Conservation (phyloP, 441 rosid genomes). For the Arabidopsis hybrid region DNA sequence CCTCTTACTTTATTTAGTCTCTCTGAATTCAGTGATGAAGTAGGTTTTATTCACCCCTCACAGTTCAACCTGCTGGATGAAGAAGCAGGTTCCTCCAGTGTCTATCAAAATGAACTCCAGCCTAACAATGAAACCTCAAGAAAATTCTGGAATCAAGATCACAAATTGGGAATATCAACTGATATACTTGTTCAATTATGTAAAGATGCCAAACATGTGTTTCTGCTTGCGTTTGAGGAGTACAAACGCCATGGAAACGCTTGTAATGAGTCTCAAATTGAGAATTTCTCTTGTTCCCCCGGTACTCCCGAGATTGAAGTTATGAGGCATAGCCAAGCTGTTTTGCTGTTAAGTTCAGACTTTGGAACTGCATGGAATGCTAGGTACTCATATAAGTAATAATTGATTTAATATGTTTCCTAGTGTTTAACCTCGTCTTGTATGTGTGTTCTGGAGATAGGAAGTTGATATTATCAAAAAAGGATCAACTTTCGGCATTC, state of each 20-base stretch:
- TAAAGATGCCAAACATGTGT: conserved; percentile 62
- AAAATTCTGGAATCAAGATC: conserved; percentile 75
- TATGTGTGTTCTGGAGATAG: conserved; percentile 50
- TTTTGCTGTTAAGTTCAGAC: conserved; percentile 85
- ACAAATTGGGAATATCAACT: conserved; percentile 81
- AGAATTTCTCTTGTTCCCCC: conserved; percentile 28
- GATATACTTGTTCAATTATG: conserved; percentile 65
- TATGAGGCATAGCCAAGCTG: conserved; percentile 78
- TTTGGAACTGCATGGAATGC: conserved; percentile 92
- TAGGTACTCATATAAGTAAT: conserved; percentile 53
- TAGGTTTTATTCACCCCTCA: conserved; percentile 86
- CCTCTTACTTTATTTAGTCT: background rate
- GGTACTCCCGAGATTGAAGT: conserved; percentile 51
- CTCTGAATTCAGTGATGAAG: conserved; percentile 68
- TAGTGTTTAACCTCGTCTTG: conserved; percentile 24
- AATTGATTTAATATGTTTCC: conserved; percentile 15
- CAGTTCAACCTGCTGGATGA: conserved; percentile 62
- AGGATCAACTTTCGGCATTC: conserved; percentile 53
- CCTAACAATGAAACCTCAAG: conserved; percentile 34
- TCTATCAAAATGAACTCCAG: background rate
- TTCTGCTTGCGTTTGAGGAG: conserved; percentile 52
- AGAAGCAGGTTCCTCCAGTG: conserved; percentile 43
- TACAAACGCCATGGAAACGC: conserved; percentile 43
- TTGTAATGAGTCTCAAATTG: too few relatives aligned
- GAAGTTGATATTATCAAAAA: conserved; percentile 66